Percentiles rank a stretch among this genome's conserved stretches.
phyloP scores from a whole-genome alignment of 148 eudicot species.

The Arctostaphylos glauca region DNA sequence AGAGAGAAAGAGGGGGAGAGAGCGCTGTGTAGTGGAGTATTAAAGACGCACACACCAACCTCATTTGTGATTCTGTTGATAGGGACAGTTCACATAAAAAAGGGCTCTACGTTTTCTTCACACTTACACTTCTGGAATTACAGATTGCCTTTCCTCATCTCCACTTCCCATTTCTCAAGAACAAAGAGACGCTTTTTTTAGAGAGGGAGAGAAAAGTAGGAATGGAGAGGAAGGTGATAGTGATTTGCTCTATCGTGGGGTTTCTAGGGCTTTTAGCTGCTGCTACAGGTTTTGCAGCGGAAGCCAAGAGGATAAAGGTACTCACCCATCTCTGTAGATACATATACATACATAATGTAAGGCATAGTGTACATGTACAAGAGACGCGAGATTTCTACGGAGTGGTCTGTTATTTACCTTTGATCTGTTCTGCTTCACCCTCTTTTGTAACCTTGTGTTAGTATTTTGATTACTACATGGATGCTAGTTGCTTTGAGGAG shows the following conservation, averaged over 20 bases:
- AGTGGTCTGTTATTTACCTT: not conserved
- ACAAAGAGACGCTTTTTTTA: not conserved
- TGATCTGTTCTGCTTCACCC: not conserved
- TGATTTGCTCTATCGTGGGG: slow-evolving; percentile 52
- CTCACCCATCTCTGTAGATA: not conserved
- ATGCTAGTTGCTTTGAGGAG: not conserved
- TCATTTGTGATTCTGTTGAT: not conserved
- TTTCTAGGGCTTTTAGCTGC: slow-evolving; percentile 65
- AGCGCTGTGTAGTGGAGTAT: too few species aligned
- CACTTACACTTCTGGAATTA: not conserved
- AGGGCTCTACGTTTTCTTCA: not conserved
- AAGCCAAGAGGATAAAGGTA: slow-evolving; percentile 64
- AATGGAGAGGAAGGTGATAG: slow-evolving; percentile 49
- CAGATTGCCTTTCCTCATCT: not conserved
- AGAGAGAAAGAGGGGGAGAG: too few species aligned
- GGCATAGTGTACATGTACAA: not conserved
- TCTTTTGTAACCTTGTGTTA: not conserved
- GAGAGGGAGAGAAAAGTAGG: not conserved
- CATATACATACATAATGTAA: not conserved
- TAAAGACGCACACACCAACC: too few species aligned
- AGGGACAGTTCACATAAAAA: not conserved
- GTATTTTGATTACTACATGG: not conserved
- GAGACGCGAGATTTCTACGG: not conserved
- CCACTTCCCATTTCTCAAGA: too few species aligned
- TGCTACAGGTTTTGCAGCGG: slow-evolving; percentile 70